Percentiles rank a stretch among this genome's conserved stretches.
Evolutionary conservation across 306 rosid genomes (phyloP).

Genomic region (Citrullus mucosospermus): DNA sequence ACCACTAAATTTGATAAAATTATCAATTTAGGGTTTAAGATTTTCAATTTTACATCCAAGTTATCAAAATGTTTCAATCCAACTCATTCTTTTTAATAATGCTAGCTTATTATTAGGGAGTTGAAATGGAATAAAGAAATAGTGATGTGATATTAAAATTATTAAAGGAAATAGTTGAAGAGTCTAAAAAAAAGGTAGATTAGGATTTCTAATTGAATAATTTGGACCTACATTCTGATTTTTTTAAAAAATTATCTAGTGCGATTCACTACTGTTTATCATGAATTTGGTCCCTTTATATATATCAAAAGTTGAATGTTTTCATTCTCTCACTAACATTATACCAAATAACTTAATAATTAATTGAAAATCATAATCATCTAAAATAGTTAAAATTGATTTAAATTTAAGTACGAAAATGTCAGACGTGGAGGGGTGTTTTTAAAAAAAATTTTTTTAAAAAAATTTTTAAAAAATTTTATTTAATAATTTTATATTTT

Average conservation of each 20-base stretch:
- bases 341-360: not conserved
- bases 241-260: not conserved
- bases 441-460: no score
- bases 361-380: not conserved
- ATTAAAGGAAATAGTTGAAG: not conserved
- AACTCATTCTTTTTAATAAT: not conserved
- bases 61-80: not conserved
- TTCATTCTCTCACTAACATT: not conserved
- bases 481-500: no score
- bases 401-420: not conserved
- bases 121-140: not conserved
- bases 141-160: not conserved
- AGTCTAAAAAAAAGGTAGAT: not conserved
- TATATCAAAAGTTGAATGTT: not conserved
- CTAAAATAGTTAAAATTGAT: not conserved
- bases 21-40: not conserved
- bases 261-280: not conserved
- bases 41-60: not conserved
- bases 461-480: no score
- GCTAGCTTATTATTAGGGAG: not conserved
- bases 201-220: not conserved
- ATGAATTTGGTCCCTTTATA: not conserved
- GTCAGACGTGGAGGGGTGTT: no score
- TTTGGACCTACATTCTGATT: not conserved
- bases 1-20: no score